Percentiles rank a stretch among this genome's conserved stretches.
phyloP scores from a whole-genome alignment of 129 eudicot species.

The Ambrosia trifida region DNA sequence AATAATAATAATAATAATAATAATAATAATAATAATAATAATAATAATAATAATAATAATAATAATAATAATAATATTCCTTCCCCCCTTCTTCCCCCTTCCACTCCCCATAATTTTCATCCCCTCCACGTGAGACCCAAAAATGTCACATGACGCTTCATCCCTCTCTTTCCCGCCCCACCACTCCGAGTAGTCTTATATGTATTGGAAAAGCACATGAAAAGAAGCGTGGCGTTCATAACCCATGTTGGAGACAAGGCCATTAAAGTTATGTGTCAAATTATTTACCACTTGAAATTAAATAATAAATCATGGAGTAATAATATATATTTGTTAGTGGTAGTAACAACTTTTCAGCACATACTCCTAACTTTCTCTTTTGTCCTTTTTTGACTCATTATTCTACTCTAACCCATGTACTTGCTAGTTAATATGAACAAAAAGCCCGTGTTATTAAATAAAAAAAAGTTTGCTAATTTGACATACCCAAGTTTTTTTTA shows the following conservation, averaged over 20 bases:
- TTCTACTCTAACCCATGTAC: constrained; percentile 11
- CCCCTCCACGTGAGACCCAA: no score
- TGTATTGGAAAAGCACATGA: constrained; percentile 25
- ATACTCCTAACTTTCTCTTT: constrained; percentile 34
- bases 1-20: no score
- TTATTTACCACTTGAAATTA: constrained; percentile 35
- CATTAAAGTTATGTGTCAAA: constrained; percentile 25
- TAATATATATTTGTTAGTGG: constrained; percentile 20
- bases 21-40: no score
- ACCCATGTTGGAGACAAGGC: constrained; percentile 36
- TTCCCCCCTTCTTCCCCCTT: no score
- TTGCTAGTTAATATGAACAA: not conserved
- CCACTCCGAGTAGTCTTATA: no score
- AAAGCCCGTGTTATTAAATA: not conserved
- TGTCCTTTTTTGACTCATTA: constrained; percentile 33
- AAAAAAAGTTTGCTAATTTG: not conserved
- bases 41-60: no score
- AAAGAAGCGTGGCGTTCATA: constrained; percentile 19
- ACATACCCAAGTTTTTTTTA: constrained; percentile 4
- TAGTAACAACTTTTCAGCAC: constrained; percentile 31
- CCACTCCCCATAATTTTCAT: no score
- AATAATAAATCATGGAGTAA: constrained; percentile 30
- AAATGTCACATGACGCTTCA: no score
- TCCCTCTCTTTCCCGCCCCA: no score
- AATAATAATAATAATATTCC: no score